Evolutionary conservation across 108 stramenopile species (phyloP).

Genomic region (Thalassiosira profunda): DNA sequence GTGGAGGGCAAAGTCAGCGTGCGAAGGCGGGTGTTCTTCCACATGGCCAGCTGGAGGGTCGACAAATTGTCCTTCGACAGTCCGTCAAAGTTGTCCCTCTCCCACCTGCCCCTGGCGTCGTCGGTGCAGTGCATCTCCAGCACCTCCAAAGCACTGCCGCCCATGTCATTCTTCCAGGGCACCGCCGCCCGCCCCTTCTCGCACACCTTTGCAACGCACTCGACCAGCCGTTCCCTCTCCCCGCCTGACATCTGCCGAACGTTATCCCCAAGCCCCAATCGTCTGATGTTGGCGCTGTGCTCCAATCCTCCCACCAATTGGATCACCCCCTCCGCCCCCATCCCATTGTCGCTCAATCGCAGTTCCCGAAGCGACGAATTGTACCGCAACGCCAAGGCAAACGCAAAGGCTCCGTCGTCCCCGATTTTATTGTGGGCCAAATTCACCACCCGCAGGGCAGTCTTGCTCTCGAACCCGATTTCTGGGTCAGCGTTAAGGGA

Average conservation of each 20-base stretch:
- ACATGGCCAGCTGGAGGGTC: no score
- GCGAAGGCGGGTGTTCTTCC: constrained; percentile 11
- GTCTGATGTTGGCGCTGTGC: neutral
- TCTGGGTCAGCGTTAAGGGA: no score
- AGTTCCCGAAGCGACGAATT: constrained; percentile 9
- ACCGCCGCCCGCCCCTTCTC: neutral
- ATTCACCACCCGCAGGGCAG: constrained; percentile 17
- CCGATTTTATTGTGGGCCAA: constrained; percentile 13
- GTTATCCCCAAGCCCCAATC: neutral
- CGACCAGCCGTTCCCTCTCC: neutral
- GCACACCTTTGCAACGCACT: no score
- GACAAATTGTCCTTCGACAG: no score
- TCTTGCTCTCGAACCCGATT: constrained; percentile 2
- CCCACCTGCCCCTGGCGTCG: no score
- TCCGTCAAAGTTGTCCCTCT: no score
- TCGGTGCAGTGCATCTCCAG: constrained; percentile 8
- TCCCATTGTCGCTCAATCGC: constrained; percentile 9
- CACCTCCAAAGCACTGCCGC: constrained; percentile 3
- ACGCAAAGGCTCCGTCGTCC: constrained; percentile 13
- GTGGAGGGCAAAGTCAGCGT: constrained; percentile 16
- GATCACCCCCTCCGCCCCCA: neutral
- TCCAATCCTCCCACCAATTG: neutral
- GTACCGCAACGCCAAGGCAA: constrained; percentile 3
- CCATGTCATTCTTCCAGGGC: neutral
- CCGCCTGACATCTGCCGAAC: neutral